Percentiles rank a stretch among this genome's conserved stretches.
These are phyloP conservation scores for Epithemia pelagica DNA, from an alignment of 108 stramenopile species.

Conservation along the genomic window DNA sequence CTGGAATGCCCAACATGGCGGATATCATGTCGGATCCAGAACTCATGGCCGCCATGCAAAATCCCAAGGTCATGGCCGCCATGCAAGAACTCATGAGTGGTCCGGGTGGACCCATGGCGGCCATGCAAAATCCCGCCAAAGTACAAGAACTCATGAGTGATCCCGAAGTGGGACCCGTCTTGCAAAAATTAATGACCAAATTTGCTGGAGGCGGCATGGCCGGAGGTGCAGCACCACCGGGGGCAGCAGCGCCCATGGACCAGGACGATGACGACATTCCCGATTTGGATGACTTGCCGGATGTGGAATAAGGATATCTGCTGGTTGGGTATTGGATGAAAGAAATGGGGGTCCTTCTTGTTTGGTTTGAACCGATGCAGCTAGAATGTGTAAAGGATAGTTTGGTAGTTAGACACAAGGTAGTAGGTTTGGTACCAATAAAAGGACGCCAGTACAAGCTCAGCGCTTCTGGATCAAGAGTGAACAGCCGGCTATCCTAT, in stretches of 20 bases:
- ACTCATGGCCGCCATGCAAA: constrained; percentile 71
- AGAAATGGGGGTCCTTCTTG: neutral
- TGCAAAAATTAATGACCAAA: constrained; percentile 84
- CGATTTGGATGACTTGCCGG: constrained; percentile 72
- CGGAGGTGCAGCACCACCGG: constrained; percentile 35
- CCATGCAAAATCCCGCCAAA: constrained; percentile 76
- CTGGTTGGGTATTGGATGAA: neutral
- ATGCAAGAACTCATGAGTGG: constrained; percentile 69
- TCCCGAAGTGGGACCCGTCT: constrained; percentile 82
- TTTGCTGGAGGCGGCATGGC: constrained; percentile 43
- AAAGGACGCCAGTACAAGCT: too few species aligned
- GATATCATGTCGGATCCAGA: constrained; percentile 72
- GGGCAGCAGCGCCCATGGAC: constrained; percentile 25
- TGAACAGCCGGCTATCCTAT: too few species aligned
- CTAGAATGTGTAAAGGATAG: too few species aligned
- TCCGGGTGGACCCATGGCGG: constrained; percentile 63
- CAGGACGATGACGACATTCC: constrained; percentile 49
- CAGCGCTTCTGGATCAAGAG: too few species aligned
- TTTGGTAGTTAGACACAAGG: too few species aligned
- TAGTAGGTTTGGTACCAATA: too few species aligned
- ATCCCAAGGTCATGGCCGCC: constrained; percentile 78
- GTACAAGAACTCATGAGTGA: constrained; percentile 83
- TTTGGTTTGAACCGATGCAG: neutral
- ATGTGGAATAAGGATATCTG: constrained; percentile 31
- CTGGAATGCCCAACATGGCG: constrained; percentile 57